Base-by-base conservation (phyloP, 2,329 filamentous ascomycete species). In the Arthrobotrys musiformis region DNA sequence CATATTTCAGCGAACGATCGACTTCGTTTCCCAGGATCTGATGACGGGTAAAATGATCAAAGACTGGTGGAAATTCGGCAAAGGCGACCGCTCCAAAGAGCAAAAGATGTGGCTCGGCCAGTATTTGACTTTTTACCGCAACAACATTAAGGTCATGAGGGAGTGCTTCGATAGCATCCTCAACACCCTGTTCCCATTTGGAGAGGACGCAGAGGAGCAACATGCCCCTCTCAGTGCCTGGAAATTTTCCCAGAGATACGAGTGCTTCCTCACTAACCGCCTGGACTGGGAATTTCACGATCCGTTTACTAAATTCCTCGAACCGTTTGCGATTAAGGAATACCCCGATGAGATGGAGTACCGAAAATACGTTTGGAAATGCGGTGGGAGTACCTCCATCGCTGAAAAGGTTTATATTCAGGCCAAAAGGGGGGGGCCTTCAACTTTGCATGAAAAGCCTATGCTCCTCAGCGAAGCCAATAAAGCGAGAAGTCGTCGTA, bases 191-290 rank as follows among this genome's bases (percentile, higher is more conserved):
- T 46, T 62, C 22, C 58, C 58, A 5, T 62, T 28, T 11, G 58
- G 58, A n/a, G 30, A 11, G 2, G 28, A 22, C n/a, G 58, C 44
- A 15, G 3, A 2, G 0, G 58, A 28, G 22, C n/a, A n/a, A n/a
- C n/a, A n/a, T n/a, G 40, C 37, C 8, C 58, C 58, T 2, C 37
- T 62, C 5, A 62, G 58, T n/a, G 35, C 33, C 6, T 62, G 58
- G 58, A 28, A n/a, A 13, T 1, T 0, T 1, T 22, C 19, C 1
- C 4, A 3, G 2, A 17, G 13, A 1, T 62, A 46, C 26, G 15
- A 46, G 3, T 35, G 35, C 0, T 5, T 6, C 13, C 19, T 62
- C 2, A 6, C 4, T 6, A 17, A 30, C 9, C 7, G 44, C 11
- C 58, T 37, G 0, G 58, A 62, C 15, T 62, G 58, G 58, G 11